These are phyloP conservation scores for Vitis hybrid DNA, from an alignment of 177 flowering plant species.

Conservation along the genomic window DNA sequence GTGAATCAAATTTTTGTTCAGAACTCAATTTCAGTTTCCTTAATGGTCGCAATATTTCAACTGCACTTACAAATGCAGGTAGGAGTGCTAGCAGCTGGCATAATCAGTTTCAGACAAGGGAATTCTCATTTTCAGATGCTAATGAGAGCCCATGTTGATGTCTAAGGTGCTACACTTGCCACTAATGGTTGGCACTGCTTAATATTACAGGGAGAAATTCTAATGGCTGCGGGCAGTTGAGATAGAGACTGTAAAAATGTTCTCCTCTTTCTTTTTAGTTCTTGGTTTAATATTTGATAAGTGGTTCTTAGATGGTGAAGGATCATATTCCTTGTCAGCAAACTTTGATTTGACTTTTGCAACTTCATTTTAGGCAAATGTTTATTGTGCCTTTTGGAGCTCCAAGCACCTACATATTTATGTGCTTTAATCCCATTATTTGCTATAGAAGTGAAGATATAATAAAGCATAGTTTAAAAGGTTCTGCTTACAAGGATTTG, in stretches of 20 bases:
- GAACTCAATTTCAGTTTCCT: background rate
- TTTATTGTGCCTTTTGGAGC: background rate
- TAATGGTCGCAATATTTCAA: constrained; percentile 32
- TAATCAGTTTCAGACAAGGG: constrained; percentile 83
- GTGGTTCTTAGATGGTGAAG: background rate
- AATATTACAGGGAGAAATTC: constrained; percentile 63
- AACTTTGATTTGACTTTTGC: too few relatives aligned
- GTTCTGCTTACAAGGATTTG: background rate
- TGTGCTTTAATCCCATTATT: background rate
- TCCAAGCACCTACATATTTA: background rate
- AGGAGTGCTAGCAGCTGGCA: constrained; percentile 88
- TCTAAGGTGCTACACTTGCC: constrained; percentile 92
- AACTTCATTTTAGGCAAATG: background rate
- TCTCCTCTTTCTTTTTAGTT: background rate
- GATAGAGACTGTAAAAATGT: background rate
- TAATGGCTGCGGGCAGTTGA: background rate
- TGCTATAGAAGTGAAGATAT: background rate
- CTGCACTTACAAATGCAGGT: constrained; percentile 91
- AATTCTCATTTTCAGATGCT: constrained; percentile 79
- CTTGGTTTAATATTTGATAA: background rate
- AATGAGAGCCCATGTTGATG: constrained; percentile 92
- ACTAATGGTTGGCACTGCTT: constrained; percentile 88
- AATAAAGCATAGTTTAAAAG: background rate
- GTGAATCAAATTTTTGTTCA: background rate
- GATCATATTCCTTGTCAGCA: background rate